phyloP scores from a whole-genome alignment of 768 basidiomycete genomes.

The Pisolithus tinctorius region DNA sequence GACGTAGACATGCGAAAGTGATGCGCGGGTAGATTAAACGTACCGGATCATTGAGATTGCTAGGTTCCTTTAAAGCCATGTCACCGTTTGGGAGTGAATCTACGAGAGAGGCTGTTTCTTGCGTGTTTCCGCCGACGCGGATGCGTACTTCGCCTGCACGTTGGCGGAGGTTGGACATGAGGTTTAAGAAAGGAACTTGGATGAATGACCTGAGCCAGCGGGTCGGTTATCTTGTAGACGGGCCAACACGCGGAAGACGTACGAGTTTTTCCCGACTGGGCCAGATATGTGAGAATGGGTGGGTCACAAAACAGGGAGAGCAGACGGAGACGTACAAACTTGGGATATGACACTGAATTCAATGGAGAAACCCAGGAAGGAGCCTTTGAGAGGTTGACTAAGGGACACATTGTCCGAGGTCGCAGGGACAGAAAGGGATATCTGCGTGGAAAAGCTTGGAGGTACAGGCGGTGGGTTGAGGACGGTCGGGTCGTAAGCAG shows the following conservation, averaged over 20 bases:
- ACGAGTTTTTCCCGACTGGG: slow-evolving; percentile 12
- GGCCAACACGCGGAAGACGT: background rate
- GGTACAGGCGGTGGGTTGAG: slow-evolving; percentile 25
- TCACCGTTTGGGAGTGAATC: slow-evolving; percentile 18
- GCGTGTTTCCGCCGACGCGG: slow-evolving; percentile 47
- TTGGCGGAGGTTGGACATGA: slow-evolving; percentile 36
- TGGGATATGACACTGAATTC: slow-evolving; percentile 59
- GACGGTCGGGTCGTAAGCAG: slow-evolving; percentile 27
- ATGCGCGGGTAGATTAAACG: background rate
- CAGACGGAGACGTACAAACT: slow-evolving; percentile 24
- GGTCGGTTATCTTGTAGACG: background rate
- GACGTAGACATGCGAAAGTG: background rate
- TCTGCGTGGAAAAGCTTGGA: slow-evolving; percentile 15
- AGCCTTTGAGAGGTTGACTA: slow-evolving; percentile 29
- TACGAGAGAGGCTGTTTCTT: slow-evolving; percentile 34
- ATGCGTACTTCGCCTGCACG: slow-evolving; percentile 37
- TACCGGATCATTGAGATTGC: slow-evolving; percentile 8
- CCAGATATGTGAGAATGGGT: background rate
- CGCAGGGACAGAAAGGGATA: slow-evolving; percentile 15
- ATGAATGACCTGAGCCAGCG: slow-evolving; percentile 15
- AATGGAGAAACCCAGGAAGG: slow-evolving; percentile 52
- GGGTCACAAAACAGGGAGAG: background rate
- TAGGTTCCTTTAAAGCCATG: slow-evolving; percentile 26
- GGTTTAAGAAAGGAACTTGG: slow-evolving; percentile 39
- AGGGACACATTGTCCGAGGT: slow-evolving; percentile 10